Conservation (phyloP, 106 monocot genomes). For the Gastrodia elata region DNA sequence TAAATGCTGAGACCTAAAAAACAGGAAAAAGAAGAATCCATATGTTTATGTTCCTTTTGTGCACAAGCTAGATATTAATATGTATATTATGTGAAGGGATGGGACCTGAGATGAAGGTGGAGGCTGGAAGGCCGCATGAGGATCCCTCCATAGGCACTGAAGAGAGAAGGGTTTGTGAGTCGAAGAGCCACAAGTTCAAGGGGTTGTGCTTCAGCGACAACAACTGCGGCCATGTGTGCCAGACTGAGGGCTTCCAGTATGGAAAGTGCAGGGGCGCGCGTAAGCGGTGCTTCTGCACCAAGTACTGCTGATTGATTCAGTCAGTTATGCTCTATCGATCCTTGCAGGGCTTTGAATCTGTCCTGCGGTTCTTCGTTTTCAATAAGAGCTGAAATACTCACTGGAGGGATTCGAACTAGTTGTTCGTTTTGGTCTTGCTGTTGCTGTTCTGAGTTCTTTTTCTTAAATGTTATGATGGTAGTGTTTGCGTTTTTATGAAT, state of each 20-base stretch:
- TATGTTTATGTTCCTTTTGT: background rate
- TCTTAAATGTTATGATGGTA: too few relatives aligned
- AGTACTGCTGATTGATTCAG: constrained; percentile 6
- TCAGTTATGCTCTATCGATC: too few relatives aligned
- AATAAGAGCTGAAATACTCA: too few relatives aligned
- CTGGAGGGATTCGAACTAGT: too few relatives aligned
- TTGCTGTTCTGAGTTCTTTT: too few relatives aligned
- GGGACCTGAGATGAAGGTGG: constrained; percentile 1
- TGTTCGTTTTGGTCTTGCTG: too few relatives aligned
- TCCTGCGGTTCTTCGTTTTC: too few relatives aligned
- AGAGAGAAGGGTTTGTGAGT: constrained; percentile 15
- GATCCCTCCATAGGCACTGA: background rate
- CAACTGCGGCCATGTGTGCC: constrained; percentile 33
- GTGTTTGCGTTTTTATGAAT: too few relatives aligned
- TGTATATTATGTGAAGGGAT: background rate
- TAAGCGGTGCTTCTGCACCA: constrained; percentile 29
- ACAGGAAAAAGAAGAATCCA: background rate
- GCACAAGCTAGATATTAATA: background rate
- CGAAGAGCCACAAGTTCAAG: constrained; percentile 24
- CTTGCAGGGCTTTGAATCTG: too few relatives aligned
- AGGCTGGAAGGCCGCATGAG: background rate
- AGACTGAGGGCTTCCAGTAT: constrained; percentile 17
- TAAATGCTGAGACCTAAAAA: background rate
- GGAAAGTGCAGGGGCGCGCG: constrained; percentile 29
- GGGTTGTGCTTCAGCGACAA: constrained; percentile 14